Percentiles rank a stretch among this genome's conserved stretches.
phyloP scores from a whole-genome alignment of 2,329 filamentous ascomycete species.

The Rutstroemia sp. region DNA sequence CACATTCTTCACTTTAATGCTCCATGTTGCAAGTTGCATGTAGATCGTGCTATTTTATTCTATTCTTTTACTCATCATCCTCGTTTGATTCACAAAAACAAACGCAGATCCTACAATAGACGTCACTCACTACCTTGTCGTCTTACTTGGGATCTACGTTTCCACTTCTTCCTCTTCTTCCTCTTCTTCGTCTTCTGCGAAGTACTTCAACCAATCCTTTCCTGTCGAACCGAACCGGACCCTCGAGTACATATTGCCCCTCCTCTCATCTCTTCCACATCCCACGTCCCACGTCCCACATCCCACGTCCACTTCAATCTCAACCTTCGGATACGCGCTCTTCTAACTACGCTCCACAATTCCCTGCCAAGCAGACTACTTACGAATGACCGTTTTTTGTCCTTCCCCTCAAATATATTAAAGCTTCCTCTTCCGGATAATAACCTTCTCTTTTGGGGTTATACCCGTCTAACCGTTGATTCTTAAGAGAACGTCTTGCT shows the following conservation, averaged over 20 bases:
- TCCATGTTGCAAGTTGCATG: slow-evolving; percentile 2
- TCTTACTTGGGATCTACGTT: background rate
- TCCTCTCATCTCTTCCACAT: background rate
- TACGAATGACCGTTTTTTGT: background rate
- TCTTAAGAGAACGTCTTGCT: background rate
- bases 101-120: background rate
- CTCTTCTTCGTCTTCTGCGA: too few species aligned
- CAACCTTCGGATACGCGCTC: background rate
- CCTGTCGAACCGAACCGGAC: too few species aligned
- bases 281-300: slow-evolving; percentile 4
- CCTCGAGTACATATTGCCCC: background rate
- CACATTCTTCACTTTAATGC: background rate
- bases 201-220: too few species aligned
- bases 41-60: slow-evolving; percentile 1
- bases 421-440: background rate
- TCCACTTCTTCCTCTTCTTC: background rate
- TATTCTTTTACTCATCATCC: background rate
- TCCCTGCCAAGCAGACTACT: too few species aligned
- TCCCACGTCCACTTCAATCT: slow-evolving; percentile 1
- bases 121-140: background rate
- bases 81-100: background rate
- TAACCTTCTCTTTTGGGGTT: background rate
- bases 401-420: slow-evolving; percentile 4
- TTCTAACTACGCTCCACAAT: slow-evolving; percentile 1
- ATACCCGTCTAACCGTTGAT: background rate